phyloP scores from a whole-genome alignment of 2,329 filamentous ascomycete genomes.

The Aspergillus ochraceus region DNA sequence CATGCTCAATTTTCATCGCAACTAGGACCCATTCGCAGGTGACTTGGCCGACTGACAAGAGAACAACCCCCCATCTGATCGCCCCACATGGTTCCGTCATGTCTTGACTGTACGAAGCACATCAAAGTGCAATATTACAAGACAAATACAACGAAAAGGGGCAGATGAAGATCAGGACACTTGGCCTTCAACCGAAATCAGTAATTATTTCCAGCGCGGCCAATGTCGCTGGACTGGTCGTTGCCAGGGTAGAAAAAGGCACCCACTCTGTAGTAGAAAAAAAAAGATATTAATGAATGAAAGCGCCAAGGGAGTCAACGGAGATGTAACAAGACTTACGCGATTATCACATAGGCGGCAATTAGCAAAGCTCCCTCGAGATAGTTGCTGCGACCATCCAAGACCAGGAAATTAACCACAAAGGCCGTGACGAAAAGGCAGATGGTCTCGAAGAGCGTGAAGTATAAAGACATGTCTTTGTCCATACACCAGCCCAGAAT shows the following conservation, averaged over 20 bases:
- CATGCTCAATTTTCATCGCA: neutral
- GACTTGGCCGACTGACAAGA: neutral
- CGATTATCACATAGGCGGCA: slow-evolving; percentile 78
- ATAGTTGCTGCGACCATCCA: slow-evolving; percentile 81
- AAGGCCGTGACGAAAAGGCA: slow-evolving; percentile 81
- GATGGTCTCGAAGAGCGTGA: slow-evolving; percentile 63
- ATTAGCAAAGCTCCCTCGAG: slow-evolving; percentile 75
- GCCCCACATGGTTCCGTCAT: neutral
- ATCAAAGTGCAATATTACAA: neutral
- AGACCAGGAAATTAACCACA: slow-evolving; percentile 81
- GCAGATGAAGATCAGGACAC: neutral
- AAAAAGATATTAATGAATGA: neutral
- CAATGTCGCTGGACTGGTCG: slow-evolving; percentile 29
- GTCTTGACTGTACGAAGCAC: neutral
- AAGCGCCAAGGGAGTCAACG: too few species aligned
- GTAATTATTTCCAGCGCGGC: slow-evolving; percentile 13
- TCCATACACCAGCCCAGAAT: slow-evolving; percentile 77
- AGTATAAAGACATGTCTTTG: slow-evolving; percentile 66
- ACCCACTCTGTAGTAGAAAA: slow-evolving; percentile 40
- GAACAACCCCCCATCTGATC: neutral
- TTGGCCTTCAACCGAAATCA: neutral
- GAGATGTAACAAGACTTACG: slow-evolving; percentile 37
- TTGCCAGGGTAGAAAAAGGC: slow-evolving; percentile 39
- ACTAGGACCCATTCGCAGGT: neutral
- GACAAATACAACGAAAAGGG: neutral